phyloP scores from a whole-genome alignment of 306 rosid species.

The Oemleria cerasiformis region DNA sequence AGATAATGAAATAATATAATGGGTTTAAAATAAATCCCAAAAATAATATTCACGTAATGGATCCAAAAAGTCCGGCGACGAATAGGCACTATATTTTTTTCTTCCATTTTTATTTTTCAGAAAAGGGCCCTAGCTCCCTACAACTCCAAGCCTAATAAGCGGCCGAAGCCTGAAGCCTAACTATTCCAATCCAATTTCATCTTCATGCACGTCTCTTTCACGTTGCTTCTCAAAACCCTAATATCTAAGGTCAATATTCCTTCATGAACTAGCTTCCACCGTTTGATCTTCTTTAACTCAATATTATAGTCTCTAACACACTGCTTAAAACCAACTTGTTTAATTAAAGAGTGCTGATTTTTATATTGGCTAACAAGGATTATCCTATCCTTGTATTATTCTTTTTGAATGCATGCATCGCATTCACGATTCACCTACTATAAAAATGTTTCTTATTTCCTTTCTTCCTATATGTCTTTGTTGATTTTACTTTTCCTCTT shows the following conservation, averaged over 20 bases:
- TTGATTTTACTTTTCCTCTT: slow-evolving; percentile 9
- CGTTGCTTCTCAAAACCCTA: slow-evolving; percentile 54
- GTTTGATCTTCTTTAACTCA: slow-evolving; percentile 13
- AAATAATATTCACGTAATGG: slow-evolving; percentile 27
- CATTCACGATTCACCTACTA: slow-evolving; percentile 35
- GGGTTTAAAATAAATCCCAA: not conserved
- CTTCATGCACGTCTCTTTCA: slow-evolving; percentile 81
- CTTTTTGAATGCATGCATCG: slow-evolving; percentile 44
- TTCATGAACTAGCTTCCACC: slow-evolving; percentile 40
- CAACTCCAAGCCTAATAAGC: no score
- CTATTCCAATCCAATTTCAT: slow-evolving; percentile 19
- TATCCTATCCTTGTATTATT: slow-evolving; percentile 12
- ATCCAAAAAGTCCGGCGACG: slow-evolving; percentile 79
- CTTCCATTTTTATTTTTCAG: not conserved
- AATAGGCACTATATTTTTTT: slow-evolving; percentile 29
- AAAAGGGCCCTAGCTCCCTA: not conserved
- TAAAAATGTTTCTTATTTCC: slow-evolving; percentile 13
- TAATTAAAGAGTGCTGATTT: not conserved
- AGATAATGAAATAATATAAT: slow-evolving; percentile 6
- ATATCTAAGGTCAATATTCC: slow-evolving; percentile 38
- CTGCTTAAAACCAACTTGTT: slow-evolving; percentile 15
- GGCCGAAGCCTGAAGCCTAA: slow-evolving; percentile 1
- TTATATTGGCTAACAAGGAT: slow-evolving; percentile 17
- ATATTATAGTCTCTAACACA: slow-evolving; percentile 2
- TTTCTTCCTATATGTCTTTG: slow-evolving; percentile 26